Base-by-base conservation (phyloP, 2,329 filamentous ascomycete genomes). In the Apiospora hydei region DNA sequence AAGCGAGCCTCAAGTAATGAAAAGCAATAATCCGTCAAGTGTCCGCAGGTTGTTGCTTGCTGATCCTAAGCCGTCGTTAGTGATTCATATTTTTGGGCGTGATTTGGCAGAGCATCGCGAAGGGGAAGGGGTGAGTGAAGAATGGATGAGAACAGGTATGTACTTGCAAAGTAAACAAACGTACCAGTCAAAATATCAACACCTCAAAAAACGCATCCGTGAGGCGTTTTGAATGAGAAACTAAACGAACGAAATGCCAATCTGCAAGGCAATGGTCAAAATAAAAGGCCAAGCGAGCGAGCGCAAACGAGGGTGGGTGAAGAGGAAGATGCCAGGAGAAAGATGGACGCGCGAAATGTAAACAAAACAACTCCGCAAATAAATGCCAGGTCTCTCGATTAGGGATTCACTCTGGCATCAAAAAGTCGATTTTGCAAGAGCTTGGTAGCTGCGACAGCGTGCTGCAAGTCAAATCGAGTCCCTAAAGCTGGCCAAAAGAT, bases 101-200 rank as follows among this genome's bases (percentile, higher is more conserved):
- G 57, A 13, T 38, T 21, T 64, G 57, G 14, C 3, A n/a, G 21
- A 64, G 10, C 57, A 41, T 41, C 18, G 18, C 18, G 18, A 11
- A 14, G 10, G 30, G 21, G 14, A 30, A 61, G 30, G 53, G 53
- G 6, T 18, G 53, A 7, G 30, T 4, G 34, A 11, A 41, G 34
- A 8, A 41, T 7, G 34, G 7, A 13, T 13, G 34, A 1, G n/a
- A 24, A 24, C 26, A 30, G 26, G 26, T 64, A 64, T 41, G 7
- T n/a, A 21, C 18, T 38, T 11, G 14, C 5, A 18, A 41, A 41
- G 34, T 64, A 41, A 64, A 64, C 57, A 64, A 64, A 64, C 57
- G 34, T 64, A 64, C 34, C 34, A 41, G 57, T 64, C 57, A 64
- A 41, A 41, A 41, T 38, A 24, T 13, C 57, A 64, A 24, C 57